Evolutionary conservation across 345 rosid genomes (phyloP).

Genomic region (Citrus maxima): DNA sequence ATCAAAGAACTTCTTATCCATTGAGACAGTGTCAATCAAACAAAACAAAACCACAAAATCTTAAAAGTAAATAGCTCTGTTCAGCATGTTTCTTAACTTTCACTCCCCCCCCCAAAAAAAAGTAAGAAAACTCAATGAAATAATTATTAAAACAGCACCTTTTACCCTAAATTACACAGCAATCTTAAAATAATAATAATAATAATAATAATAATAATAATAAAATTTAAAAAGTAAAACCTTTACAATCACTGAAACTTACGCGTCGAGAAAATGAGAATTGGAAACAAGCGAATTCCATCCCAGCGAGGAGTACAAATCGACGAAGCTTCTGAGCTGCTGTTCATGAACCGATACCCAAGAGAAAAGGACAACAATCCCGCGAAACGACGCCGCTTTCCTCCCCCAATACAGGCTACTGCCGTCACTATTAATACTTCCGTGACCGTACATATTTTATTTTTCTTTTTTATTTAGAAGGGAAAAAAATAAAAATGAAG

Average conservation of each 20-base stretch:
- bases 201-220: too few species aligned
- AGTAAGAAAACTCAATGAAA: not conserved
- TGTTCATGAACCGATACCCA: constrained; percentile 67
- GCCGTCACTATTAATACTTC: constrained; percentile 12
- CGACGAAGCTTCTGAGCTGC: constrained; percentile 44
- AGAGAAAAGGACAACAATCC: constrained; percentile 70
- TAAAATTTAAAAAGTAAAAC: not conserved
- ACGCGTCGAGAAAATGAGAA: constrained; percentile 78
- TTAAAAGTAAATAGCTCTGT: not conserved
- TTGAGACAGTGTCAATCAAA: not conserved
- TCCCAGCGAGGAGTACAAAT: constrained; percentile 82
- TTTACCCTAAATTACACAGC: not conserved
- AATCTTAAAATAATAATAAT: not conserved
- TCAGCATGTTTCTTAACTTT: not conserved
- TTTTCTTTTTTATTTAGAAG: too few species aligned
- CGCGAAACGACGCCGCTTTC: constrained; percentile 40
- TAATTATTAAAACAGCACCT: not conserved
- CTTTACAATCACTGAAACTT: constrained; percentile 7
- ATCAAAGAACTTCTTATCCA: not conserved
- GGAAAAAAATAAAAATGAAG: not conserved
- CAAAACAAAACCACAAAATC: not conserved
- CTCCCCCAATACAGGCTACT: constrained; percentile 60
- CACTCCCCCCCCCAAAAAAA: not conserved
- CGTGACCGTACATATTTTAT: constrained; percentile 50
- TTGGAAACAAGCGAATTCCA: constrained; percentile 85